Evolutionary conservation across 768 basidiomycete species (phyloP), one percentile per base, ranked within the genome.

Genomic region (Phallus indusiatus): DNA sequence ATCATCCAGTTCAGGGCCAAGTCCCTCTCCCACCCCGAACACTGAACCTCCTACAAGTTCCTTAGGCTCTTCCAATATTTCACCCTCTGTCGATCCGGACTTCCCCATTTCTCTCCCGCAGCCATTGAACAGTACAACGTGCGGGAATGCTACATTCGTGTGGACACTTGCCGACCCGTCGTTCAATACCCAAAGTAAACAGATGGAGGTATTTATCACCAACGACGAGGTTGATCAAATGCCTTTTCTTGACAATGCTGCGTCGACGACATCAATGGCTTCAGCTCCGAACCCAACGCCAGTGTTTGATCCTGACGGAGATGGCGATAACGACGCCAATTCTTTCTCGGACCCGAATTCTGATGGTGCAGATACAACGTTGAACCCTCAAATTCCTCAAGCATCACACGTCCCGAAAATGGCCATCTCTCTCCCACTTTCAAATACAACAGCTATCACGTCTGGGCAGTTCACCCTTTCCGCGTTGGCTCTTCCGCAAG

Each of bases 401-500:
- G 18, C 47, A 58, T n/a, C 24, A 11, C 24, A 37, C 42, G 56
- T 28, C 56, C 49, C 48, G 49, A 46, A 49, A 21, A 33, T 47
- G 17, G 55, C 62, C 55, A 58, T 66, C n/a, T 62, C 64, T 20
- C 70, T 62, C 49, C 67, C 64, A 24, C 55, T 74, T 8, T 62
- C 69, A 14, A 68, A 66, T 14, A 61, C 67, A 53, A 56, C 68
- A 20, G 60, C 67, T 2, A 64, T 70, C 7, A 62, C 65, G 21
- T 64, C 65, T 1, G 52, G 66, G 12, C 52, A 28, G 20, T 68
- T 66, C 58, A 61, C 57, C 24, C 74, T 74, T 73, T 18, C 56
- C 21, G 57, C 65, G 4, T 72, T 74, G 12, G 68, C 73, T 54
- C 69, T 74, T 14, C 61, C 64, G n/a, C 64, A 64, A 46, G 75